Conservation (phyloP, 495 filamentous ascomycete genomes). For the Penicillium roqueforti region DNA sequence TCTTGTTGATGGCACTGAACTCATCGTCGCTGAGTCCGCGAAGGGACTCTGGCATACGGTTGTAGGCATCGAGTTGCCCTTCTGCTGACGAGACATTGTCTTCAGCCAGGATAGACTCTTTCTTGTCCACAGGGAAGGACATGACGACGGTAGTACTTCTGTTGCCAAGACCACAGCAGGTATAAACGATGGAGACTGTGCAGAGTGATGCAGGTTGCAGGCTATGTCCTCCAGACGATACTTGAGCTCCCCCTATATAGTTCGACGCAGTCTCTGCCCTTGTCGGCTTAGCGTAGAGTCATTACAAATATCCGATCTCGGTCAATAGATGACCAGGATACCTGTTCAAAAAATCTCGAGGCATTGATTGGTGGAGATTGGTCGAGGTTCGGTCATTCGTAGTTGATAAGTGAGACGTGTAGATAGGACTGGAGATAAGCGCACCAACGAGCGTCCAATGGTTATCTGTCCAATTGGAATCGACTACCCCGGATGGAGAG, state of each 20-base stretch:
- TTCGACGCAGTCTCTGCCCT: conserved; percentile 7
- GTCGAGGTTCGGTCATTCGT: conserved; percentile 3
- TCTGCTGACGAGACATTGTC: conserved; percentile 32
- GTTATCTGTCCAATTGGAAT: conserved; percentile 6
- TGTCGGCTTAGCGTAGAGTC: background rate
- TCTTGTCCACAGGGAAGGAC: conserved; percentile 22
- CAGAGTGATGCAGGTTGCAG: background rate
- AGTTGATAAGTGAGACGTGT: background rate
- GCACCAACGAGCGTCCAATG: conserved; percentile 8
- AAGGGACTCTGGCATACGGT: conserved; percentile 31
- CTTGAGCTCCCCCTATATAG: conserved; percentile 16
- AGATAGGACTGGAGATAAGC: conserved; percentile 8
- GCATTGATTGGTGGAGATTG: conserved; percentile 17
- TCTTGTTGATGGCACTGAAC: conserved; percentile 25
- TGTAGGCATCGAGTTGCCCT: conserved; percentile 27
- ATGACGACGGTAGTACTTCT: background rate
- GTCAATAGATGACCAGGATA: too few relatives aligned
- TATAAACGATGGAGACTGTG: background rate
- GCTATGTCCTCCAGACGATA: background rate
- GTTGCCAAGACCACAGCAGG: background rate
- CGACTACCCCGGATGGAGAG: conserved; percentile 5
- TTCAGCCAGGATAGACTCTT: conserved; percentile 11
- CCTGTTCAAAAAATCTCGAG: conserved; percentile 12
- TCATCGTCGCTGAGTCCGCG: conserved; percentile 27
- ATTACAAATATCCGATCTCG: too few relatives aligned